These are phyloP conservation scores for Lepidium sativum DNA, from an alignment of 345 rosid genomes.

Conservation along the genomic window DNA sequence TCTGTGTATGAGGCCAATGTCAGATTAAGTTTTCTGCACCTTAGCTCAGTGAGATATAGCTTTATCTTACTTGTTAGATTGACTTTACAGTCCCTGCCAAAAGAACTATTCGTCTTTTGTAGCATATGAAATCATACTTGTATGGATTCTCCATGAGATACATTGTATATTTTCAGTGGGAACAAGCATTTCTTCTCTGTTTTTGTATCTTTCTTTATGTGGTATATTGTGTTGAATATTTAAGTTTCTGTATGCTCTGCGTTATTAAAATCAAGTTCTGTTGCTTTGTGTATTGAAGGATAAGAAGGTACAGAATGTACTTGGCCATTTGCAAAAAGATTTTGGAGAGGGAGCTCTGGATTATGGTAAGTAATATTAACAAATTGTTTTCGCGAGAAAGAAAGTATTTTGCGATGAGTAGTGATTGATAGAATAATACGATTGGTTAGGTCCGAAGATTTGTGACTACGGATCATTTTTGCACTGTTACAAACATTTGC, in stretches of 20 bases:
- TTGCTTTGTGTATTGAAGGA: slow-evolving; percentile 45
- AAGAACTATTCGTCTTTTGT: neutral
- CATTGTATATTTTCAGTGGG: neutral
- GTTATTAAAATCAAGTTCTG: slow-evolving; percentile 4
- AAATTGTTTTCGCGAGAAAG: neutral
- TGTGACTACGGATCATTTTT: slow-evolving; percentile 73
- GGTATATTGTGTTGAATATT: neutral
- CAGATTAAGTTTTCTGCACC: neutral
- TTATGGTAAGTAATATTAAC: slow-evolving; percentile 44
- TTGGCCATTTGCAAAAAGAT: slow-evolving; percentile 64
- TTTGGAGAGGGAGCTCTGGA: slow-evolving; percentile 37
- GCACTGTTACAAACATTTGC: slow-evolving; percentile 34
- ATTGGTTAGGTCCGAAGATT: slow-evolving; percentile 47
- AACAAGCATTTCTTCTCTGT: neutral
- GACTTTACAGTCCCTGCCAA: neutral
- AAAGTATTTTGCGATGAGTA: neutral
- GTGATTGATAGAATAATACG: slow-evolving; percentile 12
- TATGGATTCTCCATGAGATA: neutral
- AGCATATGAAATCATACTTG: neutral
- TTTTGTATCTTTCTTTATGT: neutral
- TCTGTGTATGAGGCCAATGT: neutral
- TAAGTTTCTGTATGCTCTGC: neutral
- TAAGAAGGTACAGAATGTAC: slow-evolving; percentile 46
- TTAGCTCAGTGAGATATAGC: neutral
- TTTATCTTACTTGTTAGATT: neutral